These are phyloP conservation scores for Phyllostachys edulis DNA, from an alignment of 176 grass and related monocot genomes.

Conservation along the genomic window DNA sequence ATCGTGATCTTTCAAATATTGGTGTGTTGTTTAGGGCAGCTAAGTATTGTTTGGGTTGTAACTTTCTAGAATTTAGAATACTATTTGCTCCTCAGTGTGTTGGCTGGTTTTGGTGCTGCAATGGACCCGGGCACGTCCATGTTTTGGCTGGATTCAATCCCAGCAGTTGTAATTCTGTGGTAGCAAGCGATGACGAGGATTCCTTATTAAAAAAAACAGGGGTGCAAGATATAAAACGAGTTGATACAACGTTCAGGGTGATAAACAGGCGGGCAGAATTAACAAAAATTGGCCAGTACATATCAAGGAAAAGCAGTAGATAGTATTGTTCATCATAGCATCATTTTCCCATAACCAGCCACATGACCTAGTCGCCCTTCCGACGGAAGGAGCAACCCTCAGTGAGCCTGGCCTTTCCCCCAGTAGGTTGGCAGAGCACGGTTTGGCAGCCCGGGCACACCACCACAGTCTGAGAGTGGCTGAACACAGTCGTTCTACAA, in stretches of 20 bases:
- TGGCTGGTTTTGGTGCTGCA: no score
- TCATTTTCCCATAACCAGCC: background rate
- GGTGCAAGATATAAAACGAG: background rate
- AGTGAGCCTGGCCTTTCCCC: conserved; percentile 55
- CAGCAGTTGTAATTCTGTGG: no score
- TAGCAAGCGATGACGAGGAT: no score
- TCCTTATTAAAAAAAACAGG: no score
- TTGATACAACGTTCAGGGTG: background rate
- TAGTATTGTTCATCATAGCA: background rate
- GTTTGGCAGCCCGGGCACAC: conserved; percentile 55
- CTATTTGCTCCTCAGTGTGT: no score
- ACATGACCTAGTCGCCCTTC: conserved; percentile 39
- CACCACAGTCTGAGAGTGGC: conserved; percentile 64
- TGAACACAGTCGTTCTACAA: conserved; percentile 66
- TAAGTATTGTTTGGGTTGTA: no score
- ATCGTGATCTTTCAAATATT: no score
- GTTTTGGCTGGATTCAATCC: no score
- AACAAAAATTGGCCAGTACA: conserved; percentile 7
- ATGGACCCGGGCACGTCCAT: no score
- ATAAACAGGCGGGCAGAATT: background rate
- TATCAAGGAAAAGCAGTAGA: background rate
- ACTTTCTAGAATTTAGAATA: no score
- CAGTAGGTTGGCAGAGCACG: conserved; percentile 63
- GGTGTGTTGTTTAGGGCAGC: no score
- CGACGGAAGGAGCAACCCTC: conserved; percentile 70